Evolutionary conservation across 2,329 filamentous ascomycete genomes (phyloP).

Genomic region (Ceratocystiopsis brevicomis): DNA sequence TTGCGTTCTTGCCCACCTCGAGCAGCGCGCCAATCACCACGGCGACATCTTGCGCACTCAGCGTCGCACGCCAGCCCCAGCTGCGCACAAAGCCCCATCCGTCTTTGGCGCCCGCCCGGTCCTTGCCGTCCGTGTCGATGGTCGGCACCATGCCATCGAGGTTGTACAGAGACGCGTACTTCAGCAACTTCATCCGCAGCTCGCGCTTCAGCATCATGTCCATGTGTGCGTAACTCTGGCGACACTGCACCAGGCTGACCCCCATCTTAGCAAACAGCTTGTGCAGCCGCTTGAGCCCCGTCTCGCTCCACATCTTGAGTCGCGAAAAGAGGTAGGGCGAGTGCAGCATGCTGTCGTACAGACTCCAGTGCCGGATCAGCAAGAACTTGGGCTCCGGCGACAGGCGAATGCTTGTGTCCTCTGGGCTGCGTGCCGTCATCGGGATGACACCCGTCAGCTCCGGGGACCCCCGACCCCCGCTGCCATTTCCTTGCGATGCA

Average conservation of each 20-base stretch:
- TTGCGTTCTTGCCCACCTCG: conserved; percentile 55
- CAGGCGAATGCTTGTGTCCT: conserved; percentile 77
- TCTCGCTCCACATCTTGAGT: conserved; percentile 86
- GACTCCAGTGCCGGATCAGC: conserved; percentile 84
- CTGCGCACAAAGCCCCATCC: conserved; percentile 94
- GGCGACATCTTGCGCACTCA: conserved; percentile 87
- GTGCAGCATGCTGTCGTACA: conserved; percentile 97
- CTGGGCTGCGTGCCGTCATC: conserved; percentile 71
- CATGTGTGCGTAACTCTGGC: conserved; percentile 95
- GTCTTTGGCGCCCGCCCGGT: conserved; percentile 57
- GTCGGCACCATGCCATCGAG: conserved; percentile 82
- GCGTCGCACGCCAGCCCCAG: conserved; percentile 92
- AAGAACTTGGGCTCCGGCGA: conserved; percentile 89
- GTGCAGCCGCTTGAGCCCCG: conserved; percentile 70
- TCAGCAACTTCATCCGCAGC: conserved; percentile 58
- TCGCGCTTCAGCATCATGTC: conserved; percentile 90
- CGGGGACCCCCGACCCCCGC: conserved; percentile 14
- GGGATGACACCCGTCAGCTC: conserved; percentile 70
- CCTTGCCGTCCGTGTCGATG: conserved; percentile 49
- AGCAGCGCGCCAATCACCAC: conserved; percentile 81
- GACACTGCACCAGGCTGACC: conserved; percentile 80
- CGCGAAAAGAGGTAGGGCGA: conserved; percentile 85
- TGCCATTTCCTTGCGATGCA: conserved; percentile 11
- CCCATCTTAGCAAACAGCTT: conserved; percentile 97
- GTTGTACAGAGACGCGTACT: conserved; percentile 84